Conservation (phyloP, 257 asterid species). For the Primulina huaijiensis region DNA sequence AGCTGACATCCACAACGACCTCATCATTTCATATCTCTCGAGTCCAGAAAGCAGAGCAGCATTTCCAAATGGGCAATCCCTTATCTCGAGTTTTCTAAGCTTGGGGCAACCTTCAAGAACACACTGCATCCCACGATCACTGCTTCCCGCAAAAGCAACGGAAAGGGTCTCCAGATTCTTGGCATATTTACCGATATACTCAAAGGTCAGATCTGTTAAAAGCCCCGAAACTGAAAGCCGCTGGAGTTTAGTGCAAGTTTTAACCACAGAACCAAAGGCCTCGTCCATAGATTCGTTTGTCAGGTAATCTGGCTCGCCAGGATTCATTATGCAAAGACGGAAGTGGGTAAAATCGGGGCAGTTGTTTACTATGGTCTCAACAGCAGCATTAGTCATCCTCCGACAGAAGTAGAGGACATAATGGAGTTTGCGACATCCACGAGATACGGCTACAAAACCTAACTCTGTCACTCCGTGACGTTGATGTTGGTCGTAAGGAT, state of each 20-base stretch:
- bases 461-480: conserved; percentile 66
- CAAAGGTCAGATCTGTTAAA: conserved; percentile 70
- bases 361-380: conserved; percentile 56
- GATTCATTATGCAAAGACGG: conserved; percentile 89
- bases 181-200: conserved; percentile 72
- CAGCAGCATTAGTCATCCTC: conserved; percentile 90
- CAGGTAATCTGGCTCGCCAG: conserved; percentile 62
- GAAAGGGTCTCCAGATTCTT: conserved; percentile 80
- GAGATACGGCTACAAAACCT: conserved; percentile 79
- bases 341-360: conserved; percentile 90
- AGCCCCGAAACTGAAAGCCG: conserved; percentile 80
- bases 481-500: conserved; percentile 53
- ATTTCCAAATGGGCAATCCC: conserved; percentile 83
- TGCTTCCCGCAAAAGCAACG: conserved; percentile 85
- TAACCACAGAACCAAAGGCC: conserved; percentile 83
- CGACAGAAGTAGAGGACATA: conserved; percentile 83
- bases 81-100: conserved; percentile 82
- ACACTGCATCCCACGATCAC: conserved; percentile 82
- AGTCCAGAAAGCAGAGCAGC: conserved; percentile 60
- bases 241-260: conserved; percentile 65
- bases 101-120: conserved; percentile 73
- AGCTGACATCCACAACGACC: conserved; percentile 87
- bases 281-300: conserved; percentile 83
- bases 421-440: conserved; percentile 71
- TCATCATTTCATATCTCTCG: conserved; percentile 66